Conservation (phyloP, 2,329 filamentous ascomycete species). For the Colletotrichum musae region DNA sequence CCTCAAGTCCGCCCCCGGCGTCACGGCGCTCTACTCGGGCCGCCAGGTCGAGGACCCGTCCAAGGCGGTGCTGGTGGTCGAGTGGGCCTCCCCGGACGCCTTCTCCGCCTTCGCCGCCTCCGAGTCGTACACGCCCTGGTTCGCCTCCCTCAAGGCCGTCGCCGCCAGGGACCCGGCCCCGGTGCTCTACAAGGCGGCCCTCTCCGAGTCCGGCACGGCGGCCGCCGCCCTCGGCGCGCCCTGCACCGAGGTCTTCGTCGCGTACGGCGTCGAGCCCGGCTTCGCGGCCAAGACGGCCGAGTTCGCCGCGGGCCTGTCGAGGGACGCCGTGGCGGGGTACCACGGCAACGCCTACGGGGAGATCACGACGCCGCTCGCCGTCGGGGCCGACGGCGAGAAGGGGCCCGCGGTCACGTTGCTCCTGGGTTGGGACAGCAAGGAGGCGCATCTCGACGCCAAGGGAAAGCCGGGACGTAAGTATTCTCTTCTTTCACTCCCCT, state of each 20-base stretch:
- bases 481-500: background rate
- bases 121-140: slow-evolving; percentile 57
- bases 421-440: slow-evolving; percentile 57
- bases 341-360: slow-evolving; percentile 52
- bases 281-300: slow-evolving; percentile 40
- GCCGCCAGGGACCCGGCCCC: slow-evolving; percentile 39
- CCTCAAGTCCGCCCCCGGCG: slow-evolving; percentile 48
- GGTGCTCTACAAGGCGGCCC: slow-evolving; percentile 44
- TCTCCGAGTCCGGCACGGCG: slow-evolving; percentile 28
- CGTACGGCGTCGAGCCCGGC: slow-evolving; percentile 49
- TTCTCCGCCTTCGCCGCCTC: slow-evolving; percentile 58
- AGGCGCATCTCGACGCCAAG: slow-evolving; percentile 51
- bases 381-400: slow-evolving; percentile 46
- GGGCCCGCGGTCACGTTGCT: slow-evolving; percentile 51
- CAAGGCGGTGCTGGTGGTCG: slow-evolving; percentile 51
- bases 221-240: slow-evolving; percentile 52
- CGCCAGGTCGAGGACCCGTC: slow-evolving; percentile 52
- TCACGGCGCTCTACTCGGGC: slow-evolving; percentile 52
- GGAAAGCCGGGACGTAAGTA: slow-evolving; percentile 44
- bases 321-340: slow-evolving; percentile 46
- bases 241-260: slow-evolving; percentile 56
- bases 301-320: slow-evolving; percentile 50
- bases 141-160: slow-evolving; percentile 53
- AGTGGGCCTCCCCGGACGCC: slow-evolving; percentile 52
- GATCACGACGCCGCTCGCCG: slow-evolving; percentile 48